phyloP scores from a whole-genome alignment of 1,139 yeast genomes.

The Blastobotrys proliferans region DNA sequence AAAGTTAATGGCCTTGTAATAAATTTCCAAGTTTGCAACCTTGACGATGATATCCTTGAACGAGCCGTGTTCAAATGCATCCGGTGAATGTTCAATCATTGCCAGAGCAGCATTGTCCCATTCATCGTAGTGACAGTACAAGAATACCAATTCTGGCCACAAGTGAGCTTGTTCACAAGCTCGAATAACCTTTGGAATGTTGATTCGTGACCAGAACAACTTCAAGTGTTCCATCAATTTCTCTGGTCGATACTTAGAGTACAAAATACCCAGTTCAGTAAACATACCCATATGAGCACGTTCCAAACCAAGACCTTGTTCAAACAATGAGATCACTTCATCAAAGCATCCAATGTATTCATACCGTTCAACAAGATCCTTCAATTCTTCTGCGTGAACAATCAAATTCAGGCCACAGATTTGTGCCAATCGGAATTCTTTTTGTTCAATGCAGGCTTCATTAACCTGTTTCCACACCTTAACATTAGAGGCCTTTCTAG shows the following conservation, averaged over 20 bases:
- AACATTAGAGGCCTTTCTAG: constrained; percentile 93
- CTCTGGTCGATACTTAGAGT: constrained; percentile 85
- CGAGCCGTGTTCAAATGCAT: constrained; percentile 88
- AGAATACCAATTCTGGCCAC: constrained; percentile 94
- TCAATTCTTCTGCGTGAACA: constrained; percentile 95
- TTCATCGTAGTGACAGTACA: constrained; percentile 97
- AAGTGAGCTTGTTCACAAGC: constrained; percentile 93
- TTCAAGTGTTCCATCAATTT: constrained; percentile 95
- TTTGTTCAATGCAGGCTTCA: constrained; percentile 91
- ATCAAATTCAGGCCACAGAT: constrained; percentile 97
- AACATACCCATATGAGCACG: constrained; percentile 99
- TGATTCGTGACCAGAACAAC: constrained; percentile 96
- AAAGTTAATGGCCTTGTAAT: constrained; percentile 94
- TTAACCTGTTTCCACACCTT: constrained; percentile 97
- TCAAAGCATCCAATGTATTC: constrained; percentile 89
- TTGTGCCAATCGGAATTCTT: constrained; percentile 95
- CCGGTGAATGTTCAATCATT: constrained; percentile 94
- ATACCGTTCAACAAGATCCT: constrained; percentile 81
- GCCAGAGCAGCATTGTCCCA: constrained; percentile 99
- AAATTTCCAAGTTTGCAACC: constrained; percentile 93
- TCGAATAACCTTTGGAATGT: constrained; percentile 93
- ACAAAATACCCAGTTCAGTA: constrained; percentile 88
- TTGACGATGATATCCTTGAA: constrained; percentile 93
- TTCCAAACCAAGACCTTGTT: constrained; percentile 93
- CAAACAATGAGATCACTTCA: constrained; percentile 86